Percentiles rank a stretch among this genome's conserved stretches.
phyloP scores from a whole-genome alignment of 1,284 basidiomycete genomes.

The Trametes polyzona region DNA sequence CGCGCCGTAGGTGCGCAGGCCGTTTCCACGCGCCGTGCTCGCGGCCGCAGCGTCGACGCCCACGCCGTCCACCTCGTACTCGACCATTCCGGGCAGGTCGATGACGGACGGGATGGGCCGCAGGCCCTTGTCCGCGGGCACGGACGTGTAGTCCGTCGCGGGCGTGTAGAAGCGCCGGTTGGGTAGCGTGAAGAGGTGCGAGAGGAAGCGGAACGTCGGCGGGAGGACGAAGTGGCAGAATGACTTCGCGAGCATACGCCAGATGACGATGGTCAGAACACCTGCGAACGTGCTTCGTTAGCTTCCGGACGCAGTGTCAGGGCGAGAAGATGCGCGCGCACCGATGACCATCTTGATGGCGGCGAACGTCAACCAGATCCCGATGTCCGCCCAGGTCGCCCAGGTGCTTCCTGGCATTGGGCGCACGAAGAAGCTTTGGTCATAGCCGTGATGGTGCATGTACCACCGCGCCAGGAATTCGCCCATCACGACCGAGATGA shows the following conservation, averaged over 20 bases:
- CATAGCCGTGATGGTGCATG: conserved; percentile 42
- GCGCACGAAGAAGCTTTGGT: conserved; percentile 36
- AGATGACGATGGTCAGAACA: conserved; percentile 76
- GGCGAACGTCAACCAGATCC: conserved; percentile 61
- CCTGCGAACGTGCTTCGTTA: conserved; percentile 35
- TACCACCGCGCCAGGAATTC: conserved; percentile 74
- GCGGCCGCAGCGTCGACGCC: conserved; percentile 23
- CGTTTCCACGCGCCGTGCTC: conserved; percentile 19
- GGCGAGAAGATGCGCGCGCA: conserved; percentile 23
- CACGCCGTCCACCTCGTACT: conserved; percentile 38
- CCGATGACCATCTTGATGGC: conserved; percentile 66
- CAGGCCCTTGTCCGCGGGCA: conserved; percentile 64
- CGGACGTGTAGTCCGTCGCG: conserved; percentile 81
- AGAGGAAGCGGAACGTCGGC: conserved; percentile 77
- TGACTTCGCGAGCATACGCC: conserved; percentile 86
- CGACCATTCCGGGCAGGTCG: conserved; percentile 62
- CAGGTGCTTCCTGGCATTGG: conserved; percentile 64
- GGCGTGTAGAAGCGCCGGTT: conserved; percentile 85
- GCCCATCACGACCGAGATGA: conserved; percentile 85
- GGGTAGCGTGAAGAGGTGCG: conserved; percentile 67
- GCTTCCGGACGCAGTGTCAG: neutral
- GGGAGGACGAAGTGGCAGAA: conserved; percentile 76
- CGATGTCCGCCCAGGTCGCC: conserved; percentile 51
- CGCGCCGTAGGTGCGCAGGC: conserved; percentile 12
- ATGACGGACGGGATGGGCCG: conserved; percentile 85